Evolutionary conservation across 2,329 filamentous ascomycete species (phyloP), one percentile per base, ranked within the genome.

Genomic region (Epichloe sylvatica): DNA sequence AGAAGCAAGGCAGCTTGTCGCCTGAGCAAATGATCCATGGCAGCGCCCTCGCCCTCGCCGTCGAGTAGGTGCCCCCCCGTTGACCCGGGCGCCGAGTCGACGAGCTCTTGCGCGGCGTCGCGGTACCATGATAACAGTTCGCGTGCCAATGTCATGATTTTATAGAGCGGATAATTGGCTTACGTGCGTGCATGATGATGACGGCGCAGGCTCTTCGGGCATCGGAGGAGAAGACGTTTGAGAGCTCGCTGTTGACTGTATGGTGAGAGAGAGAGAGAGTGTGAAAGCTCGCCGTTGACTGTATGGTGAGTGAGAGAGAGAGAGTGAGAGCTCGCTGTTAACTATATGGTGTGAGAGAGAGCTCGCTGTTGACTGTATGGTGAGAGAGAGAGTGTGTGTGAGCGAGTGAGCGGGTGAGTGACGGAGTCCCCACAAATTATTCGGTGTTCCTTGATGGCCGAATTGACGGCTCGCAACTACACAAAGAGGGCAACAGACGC

Each of bases 1-100:
- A 60, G 39, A 30, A 66, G 46, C 2, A 47, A 37, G 1, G 15
- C 30, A 19, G 64, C 65, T 47, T 67, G 64, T 13, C 59, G 57
- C 1, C 45, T 49, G 38, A 67, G 60, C 5, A 68, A 56, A n/a
- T 53, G 39, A 19, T 53, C 42, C 52, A 59, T 49, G 30, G 63
- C 62, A 35, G 38, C 34, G 3, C 45, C 55, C 21, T 48, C 51
- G 12, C 55, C 35, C 21, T 48, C 51, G 12, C 55, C 35, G 19
- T 44, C 23, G 30, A 36, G 11, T 39, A 21, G 13, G 23, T 25
- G 2, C 25, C n/a, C 46, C 12, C 36, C 6, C 3, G 37, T 8
- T 13, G 33, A 8, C 2, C 41, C n/a, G 15, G 19, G 3, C 1
- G 46, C 11, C n/a, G 44, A 12, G 39, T 51, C 30, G 13, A 51